Evolutionary conservation across 2,329 filamentous ascomycete genomes (phyloP), one percentile per base, ranked within the genome.

Genomic region (Botrytis fragariae): DNA sequence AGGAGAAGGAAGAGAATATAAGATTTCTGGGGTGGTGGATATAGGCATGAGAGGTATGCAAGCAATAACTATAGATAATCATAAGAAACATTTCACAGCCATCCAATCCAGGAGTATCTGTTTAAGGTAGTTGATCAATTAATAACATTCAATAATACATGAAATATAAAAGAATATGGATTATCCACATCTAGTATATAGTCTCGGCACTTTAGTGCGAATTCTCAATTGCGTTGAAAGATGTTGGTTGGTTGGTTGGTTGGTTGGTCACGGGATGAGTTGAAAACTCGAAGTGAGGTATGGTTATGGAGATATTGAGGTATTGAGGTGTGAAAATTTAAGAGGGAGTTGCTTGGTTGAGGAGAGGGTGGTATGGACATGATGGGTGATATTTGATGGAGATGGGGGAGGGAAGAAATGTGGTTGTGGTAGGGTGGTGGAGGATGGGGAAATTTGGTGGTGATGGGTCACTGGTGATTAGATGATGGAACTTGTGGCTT

Each of bases 131-230:
- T 10, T 12, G 9, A 12, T 51, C 48, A n/a, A 14, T 14, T 10
- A 2, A n/a, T 25, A 51, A 4, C 10, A 2, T 4, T 51, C 10
- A 12, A 14, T 51, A 6, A 4, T n/a, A 25, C 3, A 51, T 14
- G 0, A 12, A 51, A 5, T 51, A 2, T 14, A 25, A 51, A 6
- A 51, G 2, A 2, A 25, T 25, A 51, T 51, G 9, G 10, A 2
- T 14, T 25, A 12, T 51, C 9, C 14, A 14, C 4, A 25, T 51
- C 22, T n/a, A 12, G 45, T 4, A 45, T 8, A 3, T 14, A 6
- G 22, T 4, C 0, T 14, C 4, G 6, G 25, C 1, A 14, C 6
- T 54, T n/a, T 6, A 6, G 1, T 2, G n/a, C 2, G 25, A 7
- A n/a, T n/a, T 54, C 1, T 51, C 10, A 12, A 10, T 14, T 25